Evolutionary conservation across 108 stramenopile species (phyloP).

Genomic region (Discostella pseudostelligera): DNA sequence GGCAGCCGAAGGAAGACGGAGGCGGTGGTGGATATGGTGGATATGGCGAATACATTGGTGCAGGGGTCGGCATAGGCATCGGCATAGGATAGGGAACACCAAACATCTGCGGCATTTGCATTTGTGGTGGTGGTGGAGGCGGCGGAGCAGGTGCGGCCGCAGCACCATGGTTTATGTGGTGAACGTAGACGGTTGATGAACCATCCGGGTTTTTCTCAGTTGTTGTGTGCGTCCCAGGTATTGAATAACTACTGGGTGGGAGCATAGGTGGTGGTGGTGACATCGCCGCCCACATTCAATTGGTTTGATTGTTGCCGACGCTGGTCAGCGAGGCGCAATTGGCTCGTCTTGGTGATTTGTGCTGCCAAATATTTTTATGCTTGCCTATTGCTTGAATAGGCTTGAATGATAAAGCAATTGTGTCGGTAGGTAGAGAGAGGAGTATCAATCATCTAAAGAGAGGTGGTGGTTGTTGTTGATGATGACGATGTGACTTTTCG

Average conservation of each 20-base stretch:
- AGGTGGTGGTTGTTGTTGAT: too few relatives aligned
- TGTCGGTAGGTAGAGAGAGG: too few relatives aligned
- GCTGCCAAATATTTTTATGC: too few relatives aligned
- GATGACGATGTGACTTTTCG: too few relatives aligned
- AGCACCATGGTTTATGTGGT: constrained; percentile 9
- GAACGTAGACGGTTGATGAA: constrained; percentile 8
- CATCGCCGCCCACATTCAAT: constrained; percentile 11
- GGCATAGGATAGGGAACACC: constrained; percentile 14
- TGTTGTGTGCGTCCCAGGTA: constrained; percentile 8
- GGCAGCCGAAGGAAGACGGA: neutral
- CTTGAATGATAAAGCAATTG: too few relatives aligned
- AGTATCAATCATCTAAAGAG: too few relatives aligned
- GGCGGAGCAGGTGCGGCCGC: constrained; percentile 1
- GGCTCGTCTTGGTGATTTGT: too few relatives aligned
- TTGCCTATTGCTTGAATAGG: too few relatives aligned
- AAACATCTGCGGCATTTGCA: constrained; percentile 17
- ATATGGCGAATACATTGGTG: constrained; percentile 11
- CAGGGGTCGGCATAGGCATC: constrained; percentile 4
- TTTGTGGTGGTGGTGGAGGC: constrained; percentile 2
- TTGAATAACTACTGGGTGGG: constrained; percentile 4
- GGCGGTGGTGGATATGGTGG: constrained; percentile 5
- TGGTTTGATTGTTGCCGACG: neutral
- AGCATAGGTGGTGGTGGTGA: neutral
- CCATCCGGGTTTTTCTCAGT: constrained; percentile 3
- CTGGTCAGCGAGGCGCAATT: too few relatives aligned